A percentile compares a stretch with the other conserved stretches of the same genome.
These are phyloP conservation scores for Arachis hypogaea DNA, from an alignment of 306 rosid species.

Conservation along the genomic window DNA sequence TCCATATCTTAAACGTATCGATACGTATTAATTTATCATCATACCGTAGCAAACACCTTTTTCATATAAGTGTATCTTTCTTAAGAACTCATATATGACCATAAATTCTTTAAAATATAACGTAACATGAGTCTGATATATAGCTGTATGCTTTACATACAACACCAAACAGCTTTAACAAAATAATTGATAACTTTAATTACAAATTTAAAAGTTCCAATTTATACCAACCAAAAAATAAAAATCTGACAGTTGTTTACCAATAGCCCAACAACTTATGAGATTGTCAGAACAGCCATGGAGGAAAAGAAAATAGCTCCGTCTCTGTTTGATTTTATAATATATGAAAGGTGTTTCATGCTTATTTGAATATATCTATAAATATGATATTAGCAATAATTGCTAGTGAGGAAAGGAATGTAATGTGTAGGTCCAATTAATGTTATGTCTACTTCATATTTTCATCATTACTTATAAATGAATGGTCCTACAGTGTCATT, in stretches of 20 bases:
- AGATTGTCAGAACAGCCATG: constrained; percentile 3
- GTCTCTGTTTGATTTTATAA: constrained; percentile 20
- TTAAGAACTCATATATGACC: not conserved
- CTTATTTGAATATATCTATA: constrained; percentile 34
- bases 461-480: constrained; percentile 49
- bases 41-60: too few species aligned
- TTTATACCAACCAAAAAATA: not conserved
- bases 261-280: not conserved
- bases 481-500: constrained; percentile 43
- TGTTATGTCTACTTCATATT: constrained; percentile 39
- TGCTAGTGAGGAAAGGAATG: constrained; percentile 44
- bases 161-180: not conserved
- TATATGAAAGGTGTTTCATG: not conserved
- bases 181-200: not conserved
- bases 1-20: too few species aligned
- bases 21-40: too few species aligned
- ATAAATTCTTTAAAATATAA: not conserved
- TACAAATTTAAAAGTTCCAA: not conserved
- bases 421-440: constrained; percentile 57
- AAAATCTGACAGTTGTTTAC: constrained; percentile 11
- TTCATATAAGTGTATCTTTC: too few species aligned
- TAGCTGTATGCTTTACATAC: not conserved
- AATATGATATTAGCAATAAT: constrained; percentile 48
- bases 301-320: constrained; percentile 27
- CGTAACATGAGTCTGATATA: not conserved